Evolutionary conservation across 2,329 filamentous ascomycete genomes (phyloP).

Genomic region (Bipolaris oryzae): DNA sequence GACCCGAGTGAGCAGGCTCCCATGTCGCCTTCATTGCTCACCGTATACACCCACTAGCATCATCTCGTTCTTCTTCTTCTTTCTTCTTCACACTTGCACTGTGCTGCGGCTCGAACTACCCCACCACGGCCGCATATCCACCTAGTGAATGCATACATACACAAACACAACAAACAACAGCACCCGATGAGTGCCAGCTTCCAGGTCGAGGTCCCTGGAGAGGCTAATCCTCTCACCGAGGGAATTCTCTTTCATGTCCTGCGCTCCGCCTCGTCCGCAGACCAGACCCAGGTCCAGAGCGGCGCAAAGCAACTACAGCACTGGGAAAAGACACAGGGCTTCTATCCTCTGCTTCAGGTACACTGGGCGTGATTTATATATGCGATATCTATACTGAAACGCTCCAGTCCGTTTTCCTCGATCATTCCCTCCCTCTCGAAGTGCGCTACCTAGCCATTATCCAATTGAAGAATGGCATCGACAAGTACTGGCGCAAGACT

Average conservation of each 20-base stretch:
- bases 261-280: conserved; percentile 54
- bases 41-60: background rate
- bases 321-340: conserved; percentile 57
- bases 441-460: conserved; percentile 90
- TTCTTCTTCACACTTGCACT: background rate
- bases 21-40: background rate
- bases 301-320: conserved; percentile 59
- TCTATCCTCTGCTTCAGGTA: conserved; percentile 56
- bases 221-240: conserved; percentile 67
- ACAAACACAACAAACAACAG: background rate
- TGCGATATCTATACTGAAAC: conserved; percentile 12
- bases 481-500: conserved; percentile 89
- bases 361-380: background rate
- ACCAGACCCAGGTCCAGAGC: conserved; percentile 57
- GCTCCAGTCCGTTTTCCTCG: conserved; percentile 75
- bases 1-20: conserved; percentile 42
- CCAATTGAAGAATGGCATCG: conserved; percentile 94
- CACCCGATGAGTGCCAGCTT: conserved; percentile 41
- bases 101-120: conserved; percentile 9
- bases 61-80: background rate
- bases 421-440: conserved; percentile 75
- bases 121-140: conserved; percentile 17
- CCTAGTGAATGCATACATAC: background rate
- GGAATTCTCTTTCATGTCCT: conserved; percentile 56
- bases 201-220: conserved; percentile 73